Conservation (phyloP, 805 yeast genomes). For the Saturnispora besseyi region DNA sequence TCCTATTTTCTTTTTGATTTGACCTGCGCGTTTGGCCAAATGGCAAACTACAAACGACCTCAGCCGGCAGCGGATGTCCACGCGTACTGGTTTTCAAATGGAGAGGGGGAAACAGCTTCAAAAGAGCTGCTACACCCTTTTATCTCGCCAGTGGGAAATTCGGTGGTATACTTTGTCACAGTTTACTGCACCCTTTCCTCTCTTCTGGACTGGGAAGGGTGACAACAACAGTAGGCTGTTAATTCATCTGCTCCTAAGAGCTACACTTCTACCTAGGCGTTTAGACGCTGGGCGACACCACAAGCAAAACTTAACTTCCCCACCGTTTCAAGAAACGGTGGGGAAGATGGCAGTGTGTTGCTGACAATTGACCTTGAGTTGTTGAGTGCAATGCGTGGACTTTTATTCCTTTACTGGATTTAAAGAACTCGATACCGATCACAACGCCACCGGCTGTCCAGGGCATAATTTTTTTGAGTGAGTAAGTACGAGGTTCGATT, state of each 20-base stretch:
- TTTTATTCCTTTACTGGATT: slow-evolving; percentile 6
- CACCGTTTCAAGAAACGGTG: background rate
- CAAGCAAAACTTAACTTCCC: slow-evolving; percentile 22
- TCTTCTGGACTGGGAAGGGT: too few species aligned
- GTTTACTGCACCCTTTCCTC: background rate
- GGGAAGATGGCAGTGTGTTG: slow-evolving; percentile 30
- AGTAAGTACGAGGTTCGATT: background rate
- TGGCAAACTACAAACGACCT: slow-evolving; percentile 8
- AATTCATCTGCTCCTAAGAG: slow-evolving; percentile 27
- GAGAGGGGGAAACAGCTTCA: slow-evolving; percentile 5
- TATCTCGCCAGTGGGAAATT: slow-evolving; percentile 33
- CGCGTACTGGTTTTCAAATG: slow-evolving; percentile 30
- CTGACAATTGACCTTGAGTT: slow-evolving; percentile 30
- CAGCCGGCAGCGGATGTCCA: slow-evolving; percentile 21
- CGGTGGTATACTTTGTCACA: slow-evolving; percentile 27
- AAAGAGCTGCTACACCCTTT: too few species aligned
- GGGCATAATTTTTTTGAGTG: background rate
- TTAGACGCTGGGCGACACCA: slow-evolving; percentile 33
- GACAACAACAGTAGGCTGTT: slow-evolving; percentile 4
- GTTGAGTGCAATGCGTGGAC: slow-evolving; percentile 35
- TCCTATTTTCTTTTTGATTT: background rate
- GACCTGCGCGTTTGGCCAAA: slow-evolving; percentile 12
- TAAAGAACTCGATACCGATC: slow-evolving; percentile 35
- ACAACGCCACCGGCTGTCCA: slow-evolving; percentile 16
- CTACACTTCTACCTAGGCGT: slow-evolving; percentile 25